Evolutionary conservation across 805 yeast genomes (phyloP).

Genomic region (Pichia thaimueangensis): DNA sequence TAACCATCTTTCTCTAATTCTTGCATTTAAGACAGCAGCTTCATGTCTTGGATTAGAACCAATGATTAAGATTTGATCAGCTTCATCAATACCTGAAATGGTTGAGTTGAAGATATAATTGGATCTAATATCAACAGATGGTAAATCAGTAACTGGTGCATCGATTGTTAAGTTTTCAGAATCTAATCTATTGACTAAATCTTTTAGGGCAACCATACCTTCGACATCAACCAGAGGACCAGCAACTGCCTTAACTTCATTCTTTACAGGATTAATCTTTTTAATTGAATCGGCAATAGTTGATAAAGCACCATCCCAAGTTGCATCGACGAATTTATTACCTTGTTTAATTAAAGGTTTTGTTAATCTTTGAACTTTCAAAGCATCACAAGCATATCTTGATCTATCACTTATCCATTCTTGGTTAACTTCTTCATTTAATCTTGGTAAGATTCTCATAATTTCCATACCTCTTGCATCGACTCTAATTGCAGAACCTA

Average conservation of each 20-base stretch:
- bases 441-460: slow-evolving; percentile 79
- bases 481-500: slow-evolving; percentile 78
- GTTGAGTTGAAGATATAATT: slow-evolving; percentile 77
- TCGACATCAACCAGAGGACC: slow-evolving; percentile 84
- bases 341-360: slow-evolving; percentile 71
- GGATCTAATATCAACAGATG: slow-evolving; percentile 73
- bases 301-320: slow-evolving; percentile 83
- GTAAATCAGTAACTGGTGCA: slow-evolving; percentile 47
- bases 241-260: slow-evolving; percentile 74
- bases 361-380: slow-evolving; percentile 79
- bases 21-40: slow-evolving; percentile 80
- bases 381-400: slow-evolving; percentile 79
- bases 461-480: slow-evolving; percentile 85
- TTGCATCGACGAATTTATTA: slow-evolving; percentile 61
- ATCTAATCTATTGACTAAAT: slow-evolving; percentile 66
- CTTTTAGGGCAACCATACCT: slow-evolving; percentile 75
- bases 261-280: slow-evolving; percentile 50
- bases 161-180: slow-evolving; percentile 79
- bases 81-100: slow-evolving; percentile 72
- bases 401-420: slow-evolving; percentile 91
- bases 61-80: slow-evolving; percentile 71
- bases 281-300: slow-evolving; percentile 58
- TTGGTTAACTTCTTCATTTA: slow-evolving; percentile 81
- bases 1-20: slow-evolving; percentile 79
- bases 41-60: slow-evolving; percentile 89